Evolutionary conservation across 306 rosid species (phyloP), one percentile per base, ranked within the genome.

Genomic region (Echinosophora koreensis): DNA sequence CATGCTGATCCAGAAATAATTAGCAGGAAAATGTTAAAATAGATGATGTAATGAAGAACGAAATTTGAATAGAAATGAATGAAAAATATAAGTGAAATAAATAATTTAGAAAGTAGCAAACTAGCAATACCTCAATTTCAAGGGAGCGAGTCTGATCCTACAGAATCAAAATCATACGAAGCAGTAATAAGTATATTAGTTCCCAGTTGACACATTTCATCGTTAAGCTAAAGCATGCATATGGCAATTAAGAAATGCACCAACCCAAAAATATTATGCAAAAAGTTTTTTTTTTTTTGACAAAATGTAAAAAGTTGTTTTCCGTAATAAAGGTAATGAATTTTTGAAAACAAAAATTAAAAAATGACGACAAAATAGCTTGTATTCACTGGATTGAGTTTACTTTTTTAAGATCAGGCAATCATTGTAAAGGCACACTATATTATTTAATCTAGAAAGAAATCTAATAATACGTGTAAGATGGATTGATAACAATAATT

Each of bases 111-210:
- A 35, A 70, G 51, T 15, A 71, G 64, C 3, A 61, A 35, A 66
- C 38, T 15, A 71, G 64, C 4, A 83, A 5, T 84, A 88, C 89
- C 92, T 81, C 91, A 77, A 88, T 56, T 64, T 84, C 77, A 62
- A 86, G 41, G 59, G 89, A 79, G 30, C 79, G 60, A 78, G 80
- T n/a, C 17, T 88, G 88, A 62, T 80, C 77, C 80, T 73, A 59
- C 69, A 86, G 2, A 66, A 44, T 67, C 47, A 66, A 68, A 46
- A 56, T 38, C 52, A 28, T 58, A 69, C 38, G 6, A 78, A 68
- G 46, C 44, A 74, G 22, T 22, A 22, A 75, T 5, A 39, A 50
- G 44, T 34, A 74, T 28, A 78, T 41, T 77, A 64, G 81, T 67
- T 35, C 78, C 42, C 2, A 41, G 10, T 34, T 37, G 35, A 49